phyloP scores from a whole-genome alignment of 306 rosid species.

The Begonia loranthoides region DNA sequence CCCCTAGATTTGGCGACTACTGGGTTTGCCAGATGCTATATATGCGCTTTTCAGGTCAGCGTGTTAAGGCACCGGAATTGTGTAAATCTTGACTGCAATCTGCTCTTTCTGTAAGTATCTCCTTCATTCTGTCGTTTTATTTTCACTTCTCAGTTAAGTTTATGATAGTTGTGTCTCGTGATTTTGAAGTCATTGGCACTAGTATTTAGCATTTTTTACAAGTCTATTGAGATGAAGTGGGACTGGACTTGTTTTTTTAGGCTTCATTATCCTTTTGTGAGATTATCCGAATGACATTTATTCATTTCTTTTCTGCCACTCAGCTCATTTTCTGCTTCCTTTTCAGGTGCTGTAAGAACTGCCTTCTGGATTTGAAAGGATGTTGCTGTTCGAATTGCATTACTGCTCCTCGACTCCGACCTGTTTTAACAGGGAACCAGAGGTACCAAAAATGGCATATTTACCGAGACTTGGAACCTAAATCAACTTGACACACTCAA shows the following conservation, averaged over 20 bases:
- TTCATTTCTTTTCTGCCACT: background rate
- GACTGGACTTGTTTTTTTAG: background rate
- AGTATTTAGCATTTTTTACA: background rate
- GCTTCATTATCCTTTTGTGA: background rate
- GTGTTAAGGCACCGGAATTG: constrained; percentile 84
- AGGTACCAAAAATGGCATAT: constrained; percentile 77
- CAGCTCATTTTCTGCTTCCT: constrained; percentile 1
- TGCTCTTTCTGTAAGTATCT: constrained; percentile 66
- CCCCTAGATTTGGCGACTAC: constrained; percentile 21
- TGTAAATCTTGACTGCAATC: constrained; percentile 88
- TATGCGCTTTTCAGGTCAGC: constrained; percentile 43
- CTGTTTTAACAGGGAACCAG: constrained; percentile 43
- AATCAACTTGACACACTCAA: constrained; percentile 9
- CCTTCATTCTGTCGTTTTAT: constrained; percentile 4
- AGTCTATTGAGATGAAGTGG: background rate
- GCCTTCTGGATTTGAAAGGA: constrained; percentile 52
- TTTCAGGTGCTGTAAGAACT: constrained; percentile 61
- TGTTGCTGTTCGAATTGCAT: constrained; percentile 72
- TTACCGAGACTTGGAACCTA: constrained; percentile 45
- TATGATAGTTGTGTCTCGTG: background rate
- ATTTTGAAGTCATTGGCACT: background rate
- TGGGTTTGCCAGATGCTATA: constrained; percentile 59
- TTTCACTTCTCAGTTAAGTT: background rate
- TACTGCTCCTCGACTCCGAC: constrained; percentile 68
- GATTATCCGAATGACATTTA: background rate